phyloP scores from a whole-genome alignment of 495 filamentous ascomycete genomes.

The Podospora pseudoanserina region DNA sequence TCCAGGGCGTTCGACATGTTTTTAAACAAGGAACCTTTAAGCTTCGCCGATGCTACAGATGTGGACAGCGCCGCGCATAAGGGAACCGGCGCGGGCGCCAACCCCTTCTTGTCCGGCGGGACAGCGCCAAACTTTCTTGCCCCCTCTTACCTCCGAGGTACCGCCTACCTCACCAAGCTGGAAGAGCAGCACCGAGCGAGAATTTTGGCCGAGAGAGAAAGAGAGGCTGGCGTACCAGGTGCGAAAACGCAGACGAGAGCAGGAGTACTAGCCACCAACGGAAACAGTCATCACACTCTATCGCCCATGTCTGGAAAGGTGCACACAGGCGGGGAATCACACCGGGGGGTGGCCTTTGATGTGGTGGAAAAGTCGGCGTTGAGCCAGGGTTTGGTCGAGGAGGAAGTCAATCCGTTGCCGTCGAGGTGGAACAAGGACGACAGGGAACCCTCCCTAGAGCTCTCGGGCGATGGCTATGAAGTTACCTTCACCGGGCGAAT shows the following conservation, averaged over 20 bases:
- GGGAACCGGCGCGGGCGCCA: slow-evolving; percentile 6
- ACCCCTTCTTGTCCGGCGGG: slow-evolving; percentile 24
- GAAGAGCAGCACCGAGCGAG: slow-evolving; percentile 65
- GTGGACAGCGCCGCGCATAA: background rate
- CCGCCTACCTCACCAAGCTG: slow-evolving; percentile 71
- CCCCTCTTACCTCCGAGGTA: slow-evolving; percentile 76
- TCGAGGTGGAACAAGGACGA: slow-evolving; percentile 78
- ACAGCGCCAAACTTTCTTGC: slow-evolving; percentile 56
- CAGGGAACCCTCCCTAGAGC: slow-evolving; percentile 68
- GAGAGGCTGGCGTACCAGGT: slow-evolving; percentile 21
- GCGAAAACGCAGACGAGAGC: slow-evolving; percentile 35
- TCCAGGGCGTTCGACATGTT: background rate
- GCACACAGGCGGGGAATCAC: slow-evolving; percentile 55
- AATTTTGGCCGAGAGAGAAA: slow-evolving; percentile 36
- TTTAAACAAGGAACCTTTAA: slow-evolving; percentile 28
- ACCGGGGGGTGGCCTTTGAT: slow-evolving; percentile 81
- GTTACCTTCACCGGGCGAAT: slow-evolving; percentile 61
- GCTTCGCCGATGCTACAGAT: slow-evolving; percentile 13
- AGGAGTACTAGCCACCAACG: slow-evolving; percentile 59
- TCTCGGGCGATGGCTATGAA: slow-evolving; percentile 70
- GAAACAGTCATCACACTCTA: slow-evolving; percentile 46
- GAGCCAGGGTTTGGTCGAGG: slow-evolving; percentile 40
- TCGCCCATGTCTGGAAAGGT: slow-evolving; percentile 46
- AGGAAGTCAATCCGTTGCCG: slow-evolving; percentile 64
- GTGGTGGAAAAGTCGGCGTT: slow-evolving; percentile 76